Evolutionary conservation across 805 yeast species (phyloP), one percentile per base, ranked within the genome.

Genomic region (Ogataea paraovalis): DNA sequence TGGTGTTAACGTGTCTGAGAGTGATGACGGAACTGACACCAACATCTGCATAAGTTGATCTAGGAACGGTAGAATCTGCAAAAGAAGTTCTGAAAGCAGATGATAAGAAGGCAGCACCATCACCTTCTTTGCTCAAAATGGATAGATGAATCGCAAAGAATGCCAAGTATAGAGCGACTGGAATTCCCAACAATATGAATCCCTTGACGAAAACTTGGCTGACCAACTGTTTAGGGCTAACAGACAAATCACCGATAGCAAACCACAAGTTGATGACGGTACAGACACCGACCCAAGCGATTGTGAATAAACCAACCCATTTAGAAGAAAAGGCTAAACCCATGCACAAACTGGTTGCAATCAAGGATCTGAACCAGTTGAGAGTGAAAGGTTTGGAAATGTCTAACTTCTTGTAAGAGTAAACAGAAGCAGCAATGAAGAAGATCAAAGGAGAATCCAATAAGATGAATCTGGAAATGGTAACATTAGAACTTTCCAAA

Each of bases 221-320:
- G 16, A 68, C 47, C 43, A 83, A 66, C 42, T 70, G 67, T 14
- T 58, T 62, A 10, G 78, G 50, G 14, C 80, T 58, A 18, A 80
- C 73, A 4, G 74, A 61, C 59, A 87, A 71, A 69, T 87, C 94
- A 61, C 94, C 94, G 57, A 85, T 62, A 49, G 80, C 63, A 54
- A 85, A 76, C 91, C 91, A 85, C 53, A 87, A 58, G 58, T 82
- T 85, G 63, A 76, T 70, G 16, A 76, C 62, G 59, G 85, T 83
- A 48, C 76, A 64, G 2, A 74, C 44, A 44, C 94, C 95, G 50
- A 82, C 76, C 92, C 92, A 87, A 3, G 85, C 85, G 48, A 87
- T 62, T 18, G 95, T 87, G 69, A 86, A 86, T 36, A 86, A 68
- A 52, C 95, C 95, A 41, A 86, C 94, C 94, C 94, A 86, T 66